Base-by-base conservation (phyloP, 768 basidiomycete genomes). In the Rhodotorula paludigena region DNA sequence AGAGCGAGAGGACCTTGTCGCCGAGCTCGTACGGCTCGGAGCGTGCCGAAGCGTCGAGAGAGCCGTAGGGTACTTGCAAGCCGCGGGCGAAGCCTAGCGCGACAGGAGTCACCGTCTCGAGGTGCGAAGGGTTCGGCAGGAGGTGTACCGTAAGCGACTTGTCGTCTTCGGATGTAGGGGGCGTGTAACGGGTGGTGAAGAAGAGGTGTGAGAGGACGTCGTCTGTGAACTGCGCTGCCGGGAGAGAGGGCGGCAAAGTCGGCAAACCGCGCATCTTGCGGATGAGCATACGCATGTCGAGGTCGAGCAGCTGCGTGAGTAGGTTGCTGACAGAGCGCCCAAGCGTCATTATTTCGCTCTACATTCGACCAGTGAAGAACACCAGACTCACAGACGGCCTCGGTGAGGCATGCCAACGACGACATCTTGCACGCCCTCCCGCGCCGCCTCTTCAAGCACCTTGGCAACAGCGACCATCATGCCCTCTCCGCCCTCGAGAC, bases 181-280 rank as follows among this genome's bases (percentile, higher is more conserved):
- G 52, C 15, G 38, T 42, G 68, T 92, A 68, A 3, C 35, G n/a
- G 81, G 90, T 76, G 1, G 76, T 83, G 0, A 87, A 87, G 7
- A 88, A 89, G 39, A 94, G 80, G 79, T 94, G 92, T 74, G 89
- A 90, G 64, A 94, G 82, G 3, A 94, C 92, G 74, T 94, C 92
- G 18, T 90, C 92, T 32, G 85, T 84, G 5, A 73, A 73, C 25
- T 69, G 59, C 20, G 49, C 20, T 16, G 54, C 35, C 1, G 60
- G 64, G 39, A 73, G 59, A 0, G 68, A 67, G 1, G 65, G 60
- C 20, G 72, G 65, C 8, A 70, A 57, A 3, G 68, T 70, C 0
- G 72, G 68, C 3, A 73, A 66, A 3, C 86, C 87, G 1, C 90
- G 90, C 75, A 86, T 89, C 60, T 94, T 96, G 77, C 89, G 84